These are phyloP conservation scores for Ettlia oleoabundans DNA, from an alignment of 139 green algal species.

Conservation along the genomic window DNA sequence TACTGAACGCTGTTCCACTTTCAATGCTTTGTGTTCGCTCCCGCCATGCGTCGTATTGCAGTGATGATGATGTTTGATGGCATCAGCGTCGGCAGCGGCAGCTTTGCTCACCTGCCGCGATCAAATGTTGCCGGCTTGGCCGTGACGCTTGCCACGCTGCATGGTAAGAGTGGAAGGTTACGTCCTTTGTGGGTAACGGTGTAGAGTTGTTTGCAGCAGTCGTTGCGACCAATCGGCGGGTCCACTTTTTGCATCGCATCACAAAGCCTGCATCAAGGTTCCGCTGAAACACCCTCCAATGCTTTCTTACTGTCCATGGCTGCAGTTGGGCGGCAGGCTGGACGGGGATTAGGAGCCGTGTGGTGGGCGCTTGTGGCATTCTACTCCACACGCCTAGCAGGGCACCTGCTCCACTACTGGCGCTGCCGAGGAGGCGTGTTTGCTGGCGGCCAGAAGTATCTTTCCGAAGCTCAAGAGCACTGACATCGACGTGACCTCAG, in stretches of 20 bases:
- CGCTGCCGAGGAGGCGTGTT: conserved; percentile 26
- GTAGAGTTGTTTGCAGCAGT: conserved; percentile 1
- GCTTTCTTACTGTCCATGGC: neutral
- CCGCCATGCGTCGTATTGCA: neutral
- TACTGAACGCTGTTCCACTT: too few relatives aligned
- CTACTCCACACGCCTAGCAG: conserved; percentile 38
- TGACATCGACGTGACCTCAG: neutral
- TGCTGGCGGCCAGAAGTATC: neutral
- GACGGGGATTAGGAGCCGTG: conserved; percentile 31
- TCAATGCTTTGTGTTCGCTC: too few relatives aligned
- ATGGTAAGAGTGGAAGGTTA: too few relatives aligned
- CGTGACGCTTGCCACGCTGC: conserved; percentile 25
- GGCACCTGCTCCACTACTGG: conserved; percentile 42
- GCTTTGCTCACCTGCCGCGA: conserved; percentile 55
- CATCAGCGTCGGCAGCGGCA: conserved; percentile 55
- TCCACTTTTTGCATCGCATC: too few relatives aligned
- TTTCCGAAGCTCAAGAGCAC: too few relatives aligned
- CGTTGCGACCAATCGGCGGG: too few relatives aligned
- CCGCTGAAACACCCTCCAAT: too few relatives aligned
- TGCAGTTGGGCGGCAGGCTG: neutral
- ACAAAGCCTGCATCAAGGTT: too few relatives aligned
- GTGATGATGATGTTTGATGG: conserved; percentile 69
- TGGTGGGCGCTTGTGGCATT: conserved; percentile 51
- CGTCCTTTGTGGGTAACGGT: too few relatives aligned
- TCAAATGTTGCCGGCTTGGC: conserved; percentile 45